Conservation (phyloP, 148 eudicot genomes). For the Agrostemma githago region DNA sequence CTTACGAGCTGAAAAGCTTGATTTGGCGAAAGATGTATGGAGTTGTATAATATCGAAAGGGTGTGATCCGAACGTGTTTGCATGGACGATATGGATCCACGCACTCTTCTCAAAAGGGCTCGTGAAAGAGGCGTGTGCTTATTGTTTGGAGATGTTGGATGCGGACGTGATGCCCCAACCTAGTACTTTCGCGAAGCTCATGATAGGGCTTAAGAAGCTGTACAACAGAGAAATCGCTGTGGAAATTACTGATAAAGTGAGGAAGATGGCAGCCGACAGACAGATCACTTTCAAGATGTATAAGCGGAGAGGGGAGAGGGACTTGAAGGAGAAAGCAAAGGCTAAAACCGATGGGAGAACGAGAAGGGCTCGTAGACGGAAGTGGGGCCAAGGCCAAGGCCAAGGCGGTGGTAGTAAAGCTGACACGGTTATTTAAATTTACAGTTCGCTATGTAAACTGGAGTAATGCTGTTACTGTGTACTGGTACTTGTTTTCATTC, state of each 20-base stretch:
- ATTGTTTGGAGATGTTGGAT: constrained; percentile 94
- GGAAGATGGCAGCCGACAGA: constrained; percentile 90
- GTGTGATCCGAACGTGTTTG: constrained; percentile 75
- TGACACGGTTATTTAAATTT: constrained; percentile 29
- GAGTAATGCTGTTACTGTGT: too few species aligned
- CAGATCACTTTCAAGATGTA: constrained; percentile 87
- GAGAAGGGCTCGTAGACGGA: constrained; percentile 66
- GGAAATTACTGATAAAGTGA: constrained; percentile 90
- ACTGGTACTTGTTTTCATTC: too few species aligned
- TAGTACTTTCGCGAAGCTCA: constrained; percentile 84
- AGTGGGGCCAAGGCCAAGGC: constrained; percentile 52
- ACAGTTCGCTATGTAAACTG: too few species aligned
- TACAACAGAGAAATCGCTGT: constrained; percentile 86
- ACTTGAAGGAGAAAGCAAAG: constrained; percentile 75
- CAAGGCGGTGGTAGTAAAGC: constrained; percentile 34
- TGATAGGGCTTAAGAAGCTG: constrained; percentile 70
- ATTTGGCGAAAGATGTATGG: constrained; percentile 81
- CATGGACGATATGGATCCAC: constrained; percentile 98
- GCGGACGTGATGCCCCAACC: constrained; percentile 85
- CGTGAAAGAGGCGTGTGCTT: constrained; percentile 88
- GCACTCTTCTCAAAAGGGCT: constrained; percentile 81
- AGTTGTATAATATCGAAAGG: constrained; percentile 64
- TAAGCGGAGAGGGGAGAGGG: constrained; percentile 90
- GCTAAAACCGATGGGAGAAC: constrained; percentile 63
- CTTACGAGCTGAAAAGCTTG: constrained; percentile 75